Conservation (phyloP, 2,329 filamentous ascomycete species). For the Aspergillus sergii region DNA sequence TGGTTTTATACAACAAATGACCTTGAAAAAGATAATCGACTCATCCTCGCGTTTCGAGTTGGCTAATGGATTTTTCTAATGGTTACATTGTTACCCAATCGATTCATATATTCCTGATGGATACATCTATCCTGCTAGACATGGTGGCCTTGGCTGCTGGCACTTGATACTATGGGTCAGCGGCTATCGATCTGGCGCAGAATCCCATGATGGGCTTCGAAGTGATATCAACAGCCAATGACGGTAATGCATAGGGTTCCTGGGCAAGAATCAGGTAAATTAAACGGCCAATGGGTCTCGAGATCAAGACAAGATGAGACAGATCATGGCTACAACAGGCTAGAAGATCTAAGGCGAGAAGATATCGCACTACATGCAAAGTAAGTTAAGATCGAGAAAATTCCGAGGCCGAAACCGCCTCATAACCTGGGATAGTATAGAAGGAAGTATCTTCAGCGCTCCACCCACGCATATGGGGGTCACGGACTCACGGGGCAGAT, state of each 20-base stretch:
- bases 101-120: neutral
- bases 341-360: neutral
- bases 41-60: neutral
- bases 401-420: neutral
- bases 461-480: neutral
- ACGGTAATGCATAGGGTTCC: neutral
- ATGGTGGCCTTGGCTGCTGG: neutral
- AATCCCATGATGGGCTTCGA: neutral
- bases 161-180: neutral
- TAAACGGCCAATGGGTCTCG: neutral
- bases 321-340: neutral
- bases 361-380: neutral
- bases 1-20: neutral
- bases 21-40: neutral
- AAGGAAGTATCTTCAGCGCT: neutral
- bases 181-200: neutral
- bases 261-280: slow-evolving; percentile 3
- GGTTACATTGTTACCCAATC: slow-evolving; percentile 4
- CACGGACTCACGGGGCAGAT: neutral
- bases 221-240: neutral
- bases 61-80: neutral
- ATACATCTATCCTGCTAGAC: too few species aligned
- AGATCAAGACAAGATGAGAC: neutral
- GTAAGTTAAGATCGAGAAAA: neutral
- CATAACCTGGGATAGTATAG: neutral